Percentiles rank a stretch among this genome's conserved stretches.
Conservation (phyloP, 495 filamentous ascomycete species). For the Aspergillus leporis region DNA sequence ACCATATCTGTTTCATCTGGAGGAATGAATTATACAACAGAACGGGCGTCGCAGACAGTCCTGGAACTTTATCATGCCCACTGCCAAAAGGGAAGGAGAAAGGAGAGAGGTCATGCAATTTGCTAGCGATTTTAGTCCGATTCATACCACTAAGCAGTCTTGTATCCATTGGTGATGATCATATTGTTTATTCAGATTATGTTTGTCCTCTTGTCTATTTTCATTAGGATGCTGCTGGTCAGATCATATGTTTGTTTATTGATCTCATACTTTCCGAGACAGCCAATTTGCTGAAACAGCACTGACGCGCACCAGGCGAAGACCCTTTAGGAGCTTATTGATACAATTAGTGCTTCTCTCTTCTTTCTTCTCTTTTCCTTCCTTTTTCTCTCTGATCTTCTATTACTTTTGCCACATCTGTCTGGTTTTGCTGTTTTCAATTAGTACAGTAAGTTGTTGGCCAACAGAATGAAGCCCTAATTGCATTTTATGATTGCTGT, state of each 20-base stretch:
- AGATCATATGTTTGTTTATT: not conserved
- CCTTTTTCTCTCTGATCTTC: not conserved
- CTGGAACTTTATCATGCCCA: not conserved
- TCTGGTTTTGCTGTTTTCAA: not conserved
- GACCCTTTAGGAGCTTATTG: not conserved
- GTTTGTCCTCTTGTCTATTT: not conserved
- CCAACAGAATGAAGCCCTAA: not conserved
- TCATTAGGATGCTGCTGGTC: not conserved
- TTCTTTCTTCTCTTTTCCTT: not conserved
- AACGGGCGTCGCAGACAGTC: not conserved
- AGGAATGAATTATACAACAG: not conserved
- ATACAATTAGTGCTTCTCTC: not conserved
- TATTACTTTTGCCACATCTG: not conserved
- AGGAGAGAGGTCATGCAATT: not conserved
- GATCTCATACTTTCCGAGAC: not conserved
- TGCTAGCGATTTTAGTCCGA: not conserved
- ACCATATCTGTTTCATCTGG: not conserved
- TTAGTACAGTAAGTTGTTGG: conserved; percentile 14
- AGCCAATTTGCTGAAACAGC: not conserved
- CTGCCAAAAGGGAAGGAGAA: not conserved
- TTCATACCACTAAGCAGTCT: not conserved
- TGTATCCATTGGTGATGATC: not conserved
- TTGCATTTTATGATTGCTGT: not conserved
- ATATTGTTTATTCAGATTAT: not conserved
- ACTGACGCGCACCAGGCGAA: not conserved